phyloP scores from a whole-genome alignment of 768 basidiomycete species.

The Psilocybe sp. region DNA sequence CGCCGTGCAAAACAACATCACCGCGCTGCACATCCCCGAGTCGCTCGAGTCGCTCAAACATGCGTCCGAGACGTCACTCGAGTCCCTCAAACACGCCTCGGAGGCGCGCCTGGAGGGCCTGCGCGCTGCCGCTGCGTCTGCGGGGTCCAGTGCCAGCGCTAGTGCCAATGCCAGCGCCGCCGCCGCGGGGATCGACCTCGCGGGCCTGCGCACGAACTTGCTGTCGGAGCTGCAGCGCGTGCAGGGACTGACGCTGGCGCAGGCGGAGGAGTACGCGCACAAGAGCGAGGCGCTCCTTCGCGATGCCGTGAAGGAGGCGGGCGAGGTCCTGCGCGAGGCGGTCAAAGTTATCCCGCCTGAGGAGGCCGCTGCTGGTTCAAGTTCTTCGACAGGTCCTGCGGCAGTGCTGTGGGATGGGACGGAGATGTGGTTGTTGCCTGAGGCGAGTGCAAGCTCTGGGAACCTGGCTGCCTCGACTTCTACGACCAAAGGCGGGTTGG shows the following conservation, averaged over 20 bases:
- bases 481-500: conserved; percentile 28
- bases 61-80: conserved; percentile 55
- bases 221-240: conserved; percentile 67
- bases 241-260: conserved; percentile 70
- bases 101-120: conserved; percentile 28
- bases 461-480: not conserved
- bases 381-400: conserved; percentile 2
- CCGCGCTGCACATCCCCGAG: not conserved
- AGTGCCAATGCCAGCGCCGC: not conserved
- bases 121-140: too few relatives aligned
- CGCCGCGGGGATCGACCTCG: conserved; percentile 48
- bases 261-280: conserved; percentile 83
- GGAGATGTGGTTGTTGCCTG: conserved; percentile 80
- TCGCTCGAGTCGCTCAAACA: conserved; percentile 60
- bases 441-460: not conserved
- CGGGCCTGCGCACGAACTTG: conserved; percentile 62
- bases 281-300: conserved; percentile 65
- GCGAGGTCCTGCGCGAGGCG: conserved; percentile 81
- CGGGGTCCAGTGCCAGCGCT: too few relatives aligned
- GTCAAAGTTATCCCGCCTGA: conserved; percentile 92
- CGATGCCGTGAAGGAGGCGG: conserved; percentile 75
- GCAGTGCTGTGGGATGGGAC: conserved; percentile 79
- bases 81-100: conserved; percentile 58
- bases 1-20: conserved; percentile 60
- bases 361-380: conserved; percentile 26